A percentile compares a stretch with the other conserved stretches of the same genome.
Conservation (phyloP, 2,329 filamentous ascomycete genomes). For the Drechslerella dactyloides region DNA sequence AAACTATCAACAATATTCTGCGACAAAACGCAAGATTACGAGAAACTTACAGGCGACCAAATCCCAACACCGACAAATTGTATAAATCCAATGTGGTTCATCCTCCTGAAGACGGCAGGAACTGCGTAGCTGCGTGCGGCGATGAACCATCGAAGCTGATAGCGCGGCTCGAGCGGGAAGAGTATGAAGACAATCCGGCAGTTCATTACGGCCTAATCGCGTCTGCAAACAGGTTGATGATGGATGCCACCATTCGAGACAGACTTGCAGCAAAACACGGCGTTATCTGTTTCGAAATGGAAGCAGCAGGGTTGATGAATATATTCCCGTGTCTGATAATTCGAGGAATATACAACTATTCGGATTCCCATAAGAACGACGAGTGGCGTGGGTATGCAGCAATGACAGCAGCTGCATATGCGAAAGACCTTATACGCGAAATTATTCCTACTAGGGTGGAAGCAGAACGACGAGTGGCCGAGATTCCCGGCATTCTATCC, state of each 20-base stretch:
- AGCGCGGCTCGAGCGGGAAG: background rate
- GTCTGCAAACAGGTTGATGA: conserved; percentile 5
- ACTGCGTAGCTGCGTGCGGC: background rate
- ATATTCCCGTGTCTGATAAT: conserved; percentile 51
- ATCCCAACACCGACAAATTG: background rate
- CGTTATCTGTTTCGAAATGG: conserved; percentile 39
- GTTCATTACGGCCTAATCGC: conserved; percentile 10
- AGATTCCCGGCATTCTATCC: conserved; percentile 4
- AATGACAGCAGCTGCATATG: conserved; percentile 49
- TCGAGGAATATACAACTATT: conserved; percentile 53
- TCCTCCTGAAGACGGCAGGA: background rate
- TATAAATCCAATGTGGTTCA: background rate
- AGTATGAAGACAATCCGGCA: background rate
- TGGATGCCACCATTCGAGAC: conserved; percentile 5
- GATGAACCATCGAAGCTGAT: background rate
- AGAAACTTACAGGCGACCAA: background rate
- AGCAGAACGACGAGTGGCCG: conserved; percentile 1
- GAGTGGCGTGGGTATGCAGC: conserved; percentile 51
- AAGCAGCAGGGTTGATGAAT: conserved; percentile 30
- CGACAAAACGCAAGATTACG: background rate
- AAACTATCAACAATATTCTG: conserved; percentile 3
- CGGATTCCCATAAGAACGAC: conserved; percentile 52
- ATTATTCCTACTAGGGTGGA: background rate
- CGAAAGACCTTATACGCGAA: conserved; percentile 40
- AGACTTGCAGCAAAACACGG: background rate